Evolutionary conservation across 192 early-diverging fungal genomes (phyloP).

Genomic region (Chytriomyces sp.): DNA sequence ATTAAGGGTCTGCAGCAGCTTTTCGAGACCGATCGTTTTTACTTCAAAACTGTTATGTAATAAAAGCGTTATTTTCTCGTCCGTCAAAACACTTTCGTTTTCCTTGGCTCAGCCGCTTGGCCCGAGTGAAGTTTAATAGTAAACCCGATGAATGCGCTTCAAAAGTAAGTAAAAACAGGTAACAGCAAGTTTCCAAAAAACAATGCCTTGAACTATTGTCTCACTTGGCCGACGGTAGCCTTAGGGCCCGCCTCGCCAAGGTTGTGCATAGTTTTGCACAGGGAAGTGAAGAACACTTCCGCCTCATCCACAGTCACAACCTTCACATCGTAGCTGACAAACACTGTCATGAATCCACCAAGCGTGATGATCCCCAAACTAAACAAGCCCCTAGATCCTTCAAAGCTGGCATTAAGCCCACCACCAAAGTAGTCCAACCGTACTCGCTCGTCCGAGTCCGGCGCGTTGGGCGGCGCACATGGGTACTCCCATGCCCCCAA

Average conservation of each 20-base stretch:
- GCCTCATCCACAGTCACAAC: conserved; percentile 45
- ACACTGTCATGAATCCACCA: conserved; percentile 42
- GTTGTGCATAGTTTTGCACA: conserved; percentile 29
- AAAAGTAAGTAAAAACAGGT: not conserved
- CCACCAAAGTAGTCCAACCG: conserved; percentile 43
- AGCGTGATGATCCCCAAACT: conserved; percentile 52
- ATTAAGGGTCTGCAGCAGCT: conserved; percentile 15
- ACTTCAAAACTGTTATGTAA: not conserved
- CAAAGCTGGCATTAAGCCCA: conserved; percentile 44
- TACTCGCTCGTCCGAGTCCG: conserved; percentile 29
- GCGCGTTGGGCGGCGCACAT: conserved; percentile 24
- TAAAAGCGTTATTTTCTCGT: too few species aligned
- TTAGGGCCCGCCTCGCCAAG: conserved; percentile 1
- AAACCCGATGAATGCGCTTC: not conserved
- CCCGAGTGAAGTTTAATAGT: not conserved
- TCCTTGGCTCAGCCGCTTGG: not conserved
- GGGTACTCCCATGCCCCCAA: conserved; percentile 55
- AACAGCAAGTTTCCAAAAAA: not conserved
- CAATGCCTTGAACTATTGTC: not conserved
- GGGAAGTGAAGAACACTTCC: conserved; percentile 41
- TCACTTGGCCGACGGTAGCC: conserved; percentile 10
- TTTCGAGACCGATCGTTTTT: conserved; percentile 25
- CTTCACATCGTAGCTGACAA: conserved; percentile 40
- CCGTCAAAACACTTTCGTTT: not conserved
- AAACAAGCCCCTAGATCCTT: conserved; percentile 49